phyloP scores from a whole-genome alignment of 371 early-diverging fungal species.

The Batkoa obscura region DNA sequence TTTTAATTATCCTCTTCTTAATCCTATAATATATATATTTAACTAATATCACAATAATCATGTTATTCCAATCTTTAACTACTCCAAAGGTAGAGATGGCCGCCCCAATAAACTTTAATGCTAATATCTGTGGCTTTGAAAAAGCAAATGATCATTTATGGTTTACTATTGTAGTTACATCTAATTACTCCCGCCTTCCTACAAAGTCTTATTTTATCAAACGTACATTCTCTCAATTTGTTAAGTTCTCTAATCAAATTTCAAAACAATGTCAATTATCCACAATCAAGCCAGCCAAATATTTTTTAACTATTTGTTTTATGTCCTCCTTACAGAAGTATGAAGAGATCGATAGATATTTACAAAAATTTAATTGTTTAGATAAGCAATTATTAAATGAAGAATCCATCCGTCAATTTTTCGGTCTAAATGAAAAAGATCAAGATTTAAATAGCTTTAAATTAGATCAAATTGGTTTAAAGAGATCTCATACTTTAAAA shows the following conservation, averaged over 20 bases:
- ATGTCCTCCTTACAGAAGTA: not conserved
- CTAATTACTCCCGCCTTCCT: not conserved
- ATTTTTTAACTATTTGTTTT: not conserved
- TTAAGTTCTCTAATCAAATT: not conserved
- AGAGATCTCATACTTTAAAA: too few relatives aligned
- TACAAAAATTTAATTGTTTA: not conserved
- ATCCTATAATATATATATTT: too few relatives aligned
- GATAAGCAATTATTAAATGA: not conserved
- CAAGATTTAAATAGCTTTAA: not conserved
- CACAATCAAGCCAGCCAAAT: not conserved
- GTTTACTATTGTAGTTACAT: not conserved
- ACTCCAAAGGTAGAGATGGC: too few relatives aligned
- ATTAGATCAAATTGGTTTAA: too few relatives aligned
- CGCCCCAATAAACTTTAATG: not conserved
- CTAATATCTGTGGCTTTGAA: not conserved
- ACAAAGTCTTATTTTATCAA: not conserved
- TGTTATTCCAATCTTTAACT: too few relatives aligned
- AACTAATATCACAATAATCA: too few relatives aligned
- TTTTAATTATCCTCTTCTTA: too few relatives aligned
- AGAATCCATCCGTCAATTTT: not conserved
- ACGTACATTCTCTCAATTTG: not conserved
- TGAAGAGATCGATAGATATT: not conserved
- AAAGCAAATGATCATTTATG: not conserved
- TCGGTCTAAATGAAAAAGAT: not conserved
- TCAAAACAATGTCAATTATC: too few relatives aligned